Evolutionary conservation across 2,329 filamentous ascomycete species (phyloP).

Genomic region (Aureobasidium sp.): DNA sequence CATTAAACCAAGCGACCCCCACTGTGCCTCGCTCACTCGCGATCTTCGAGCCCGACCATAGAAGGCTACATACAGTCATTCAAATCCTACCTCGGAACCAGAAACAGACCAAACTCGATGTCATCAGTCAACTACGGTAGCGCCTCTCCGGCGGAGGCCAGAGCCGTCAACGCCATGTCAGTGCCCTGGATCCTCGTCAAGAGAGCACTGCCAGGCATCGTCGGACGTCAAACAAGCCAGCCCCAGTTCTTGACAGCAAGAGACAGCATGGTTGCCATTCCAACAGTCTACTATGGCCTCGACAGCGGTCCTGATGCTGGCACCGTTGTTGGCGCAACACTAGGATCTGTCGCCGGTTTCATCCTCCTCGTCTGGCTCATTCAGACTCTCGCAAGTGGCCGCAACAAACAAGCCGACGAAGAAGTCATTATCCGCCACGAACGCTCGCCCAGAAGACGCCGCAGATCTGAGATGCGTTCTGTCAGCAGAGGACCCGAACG

Average conservation of each 20-base stretch:
- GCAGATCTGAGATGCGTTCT: slow-evolving; percentile 28
- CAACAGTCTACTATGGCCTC: slow-evolving; percentile 53
- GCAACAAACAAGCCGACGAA: slow-evolving; percentile 24
- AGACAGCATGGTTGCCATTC: slow-evolving; percentile 43
- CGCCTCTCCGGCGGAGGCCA: not conserved
- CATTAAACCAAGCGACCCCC: not conserved
- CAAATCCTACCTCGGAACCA: not conserved
- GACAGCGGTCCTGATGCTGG: slow-evolving; percentile 48
- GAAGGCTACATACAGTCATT: not conserved
- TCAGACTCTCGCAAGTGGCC: slow-evolving; percentile 33
- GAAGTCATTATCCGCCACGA: slow-evolving; percentile 24
- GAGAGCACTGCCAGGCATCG: slow-evolving; percentile 3
- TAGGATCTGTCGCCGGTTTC: slow-evolving; percentile 49
- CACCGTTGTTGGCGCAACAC: slow-evolving; percentile 53
- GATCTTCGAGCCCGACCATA: not conserved
- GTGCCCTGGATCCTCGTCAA: not conserved
- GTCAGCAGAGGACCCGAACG: slow-evolving; percentile 28
- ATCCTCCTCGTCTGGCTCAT: slow-evolving; percentile 48
- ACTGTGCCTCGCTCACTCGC: not conserved
- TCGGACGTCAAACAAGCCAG: slow-evolving; percentile 3
- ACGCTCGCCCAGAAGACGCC: slow-evolving; percentile 25
- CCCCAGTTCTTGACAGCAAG: slow-evolving; percentile 4
- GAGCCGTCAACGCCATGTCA: slow-evolving; percentile 1
- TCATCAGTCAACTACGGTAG: not conserved
- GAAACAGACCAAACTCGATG: not conserved